These are phyloP conservation scores for Orbilia javanica DNA, from an alignment of 2,329 filamentous ascomycete genomes.

Conservation along the genomic window DNA sequence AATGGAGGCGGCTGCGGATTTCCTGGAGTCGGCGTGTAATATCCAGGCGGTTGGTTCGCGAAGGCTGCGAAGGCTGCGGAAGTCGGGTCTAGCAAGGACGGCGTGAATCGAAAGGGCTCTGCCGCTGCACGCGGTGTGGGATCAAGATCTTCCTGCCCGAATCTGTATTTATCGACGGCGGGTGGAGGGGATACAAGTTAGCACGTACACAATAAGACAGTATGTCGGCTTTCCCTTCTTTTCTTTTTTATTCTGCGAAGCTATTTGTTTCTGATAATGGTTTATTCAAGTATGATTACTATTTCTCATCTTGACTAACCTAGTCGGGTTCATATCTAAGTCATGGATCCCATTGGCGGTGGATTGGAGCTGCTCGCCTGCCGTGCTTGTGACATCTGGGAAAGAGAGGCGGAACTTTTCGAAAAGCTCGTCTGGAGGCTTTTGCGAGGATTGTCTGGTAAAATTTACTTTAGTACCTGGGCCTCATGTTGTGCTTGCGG, in stretches of 20 bases:
- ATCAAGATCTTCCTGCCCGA: conserved; percentile 74
- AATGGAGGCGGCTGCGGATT: conserved; percentile 75
- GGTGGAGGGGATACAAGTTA: not conserved
- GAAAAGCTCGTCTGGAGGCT: conserved; percentile 62
- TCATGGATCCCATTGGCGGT: conserved; percentile 50
- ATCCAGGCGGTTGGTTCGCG: conserved; percentile 81
- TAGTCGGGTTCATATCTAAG: conserved; percentile 32
- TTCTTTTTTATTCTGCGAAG: not conserved
- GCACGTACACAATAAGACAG: not conserved
- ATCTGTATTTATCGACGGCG: conserved; percentile 10
- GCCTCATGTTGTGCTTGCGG: not conserved
- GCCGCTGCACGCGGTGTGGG: conserved; percentile 83
- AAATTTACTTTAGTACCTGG: not conserved
- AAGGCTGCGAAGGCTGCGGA: conserved; percentile 84
- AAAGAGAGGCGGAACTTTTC: conserved; percentile 62
- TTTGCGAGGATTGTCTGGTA: conserved; percentile 62
- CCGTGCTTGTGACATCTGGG: conserved; percentile 60
- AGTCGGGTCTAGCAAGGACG: conserved; percentile 86
- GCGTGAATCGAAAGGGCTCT: conserved; percentile 88
- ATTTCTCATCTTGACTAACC: conserved; percentile 26
- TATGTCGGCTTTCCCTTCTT: not conserved
- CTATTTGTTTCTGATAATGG: not conserved
- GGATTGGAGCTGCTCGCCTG: conserved; percentile 39
- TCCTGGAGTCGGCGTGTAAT: conserved; percentile 89
- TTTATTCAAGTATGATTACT: not conserved